These are phyloP conservation scores for Penicillium paradoxum DNA, from an alignment of 495 filamentous ascomycete genomes.

Conservation along the genomic window DNA sequence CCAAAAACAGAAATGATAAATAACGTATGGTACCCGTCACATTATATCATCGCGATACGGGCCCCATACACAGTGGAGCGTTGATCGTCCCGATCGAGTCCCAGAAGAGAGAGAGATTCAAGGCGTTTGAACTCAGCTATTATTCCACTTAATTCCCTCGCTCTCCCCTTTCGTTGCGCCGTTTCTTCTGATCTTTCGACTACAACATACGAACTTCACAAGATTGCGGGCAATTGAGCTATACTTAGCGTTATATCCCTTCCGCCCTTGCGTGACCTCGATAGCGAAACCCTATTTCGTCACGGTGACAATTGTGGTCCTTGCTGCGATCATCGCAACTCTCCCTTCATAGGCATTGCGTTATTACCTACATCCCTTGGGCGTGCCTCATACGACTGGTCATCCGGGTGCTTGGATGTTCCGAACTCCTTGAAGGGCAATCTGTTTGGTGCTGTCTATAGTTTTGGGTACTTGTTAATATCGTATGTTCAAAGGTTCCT, in stretches of 20 bases:
- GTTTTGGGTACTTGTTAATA: slow-evolving; percentile 14
- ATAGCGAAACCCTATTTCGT: slow-evolving; percentile 14
- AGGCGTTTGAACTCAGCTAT: slow-evolving; percentile 17
- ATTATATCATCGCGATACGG: slow-evolving; percentile 16
- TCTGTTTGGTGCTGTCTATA: slow-evolving; percentile 26
- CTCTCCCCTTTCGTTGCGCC: slow-evolving; percentile 18
- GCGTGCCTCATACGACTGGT: too few species aligned
- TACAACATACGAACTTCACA: too few species aligned
- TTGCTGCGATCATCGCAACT: slow-evolving; percentile 31
- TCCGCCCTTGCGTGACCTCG: slow-evolving; percentile 32
- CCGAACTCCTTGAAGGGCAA: slow-evolving; percentile 17
- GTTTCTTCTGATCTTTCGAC: slow-evolving; percentile 18
- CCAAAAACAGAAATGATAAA: too few species aligned
- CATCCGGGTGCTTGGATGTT: slow-evolving; percentile 17
- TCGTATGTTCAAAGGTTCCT: slow-evolving; percentile 14
- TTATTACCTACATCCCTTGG: slow-evolving; percentile 2
- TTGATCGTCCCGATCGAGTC: slow-evolving; percentile 33
- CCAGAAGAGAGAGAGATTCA: slow-evolving; percentile 21
- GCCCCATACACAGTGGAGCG: slow-evolving; percentile 17
- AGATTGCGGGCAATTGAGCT: slow-evolving; percentile 30
- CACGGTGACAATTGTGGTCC: slow-evolving; percentile 25
- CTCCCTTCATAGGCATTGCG: slow-evolving; percentile 11
- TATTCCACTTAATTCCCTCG: slow-evolving; percentile 18
- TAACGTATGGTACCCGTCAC: slow-evolving; percentile 10
- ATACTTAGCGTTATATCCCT: slow-evolving; percentile 21